These are phyloP conservation scores for Blastobotrys mokoenaii DNA, from an alignment of 805 yeast genomes.

Conservation along the genomic window DNA sequence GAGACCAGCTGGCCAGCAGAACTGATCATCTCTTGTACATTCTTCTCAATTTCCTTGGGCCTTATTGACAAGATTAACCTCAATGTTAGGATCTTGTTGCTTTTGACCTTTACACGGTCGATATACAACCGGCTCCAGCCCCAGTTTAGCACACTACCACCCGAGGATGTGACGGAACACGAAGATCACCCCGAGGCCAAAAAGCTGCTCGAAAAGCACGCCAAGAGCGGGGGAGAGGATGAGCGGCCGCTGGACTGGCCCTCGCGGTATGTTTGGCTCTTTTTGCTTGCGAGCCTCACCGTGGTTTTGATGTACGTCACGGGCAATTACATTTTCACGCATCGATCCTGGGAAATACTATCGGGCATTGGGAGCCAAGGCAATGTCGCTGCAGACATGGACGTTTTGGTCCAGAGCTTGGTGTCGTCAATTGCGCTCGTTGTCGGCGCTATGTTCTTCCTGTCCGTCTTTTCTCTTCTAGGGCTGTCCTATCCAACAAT, in stretches of 20 bases:
- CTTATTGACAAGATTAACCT: slow-evolving; percentile 4
- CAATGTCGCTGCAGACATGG: too few species aligned
- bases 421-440: not conserved
- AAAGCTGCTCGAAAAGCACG: too few species aligned
- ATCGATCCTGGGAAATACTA: not conserved
- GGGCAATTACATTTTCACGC: not conserved
- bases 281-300: not conserved
- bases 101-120: slow-evolving; percentile 5
- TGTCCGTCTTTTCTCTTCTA: not conserved
- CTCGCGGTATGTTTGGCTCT: not conserved
- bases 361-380: not conserved
- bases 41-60: not conserved
- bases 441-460: not conserved
- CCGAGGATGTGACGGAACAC: too few species aligned
- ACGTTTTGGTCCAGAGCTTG: not conserved
- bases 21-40: slow-evolving; percentile 2
- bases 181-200: too few species aligned
- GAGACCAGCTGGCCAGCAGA: slow-evolving; percentile 11
- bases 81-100: slow-evolving; percentile 7
- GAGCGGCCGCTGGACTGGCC: too few species aligned
- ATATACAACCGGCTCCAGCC: not conserved
- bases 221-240: too few species aligned
- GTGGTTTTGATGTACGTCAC: not conserved
- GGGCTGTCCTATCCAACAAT: too few species aligned
- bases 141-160: too few species aligned